Base-by-base conservation (phyloP, 148 eudicot genomes). In the Chenopodium suecicum region DNA sequence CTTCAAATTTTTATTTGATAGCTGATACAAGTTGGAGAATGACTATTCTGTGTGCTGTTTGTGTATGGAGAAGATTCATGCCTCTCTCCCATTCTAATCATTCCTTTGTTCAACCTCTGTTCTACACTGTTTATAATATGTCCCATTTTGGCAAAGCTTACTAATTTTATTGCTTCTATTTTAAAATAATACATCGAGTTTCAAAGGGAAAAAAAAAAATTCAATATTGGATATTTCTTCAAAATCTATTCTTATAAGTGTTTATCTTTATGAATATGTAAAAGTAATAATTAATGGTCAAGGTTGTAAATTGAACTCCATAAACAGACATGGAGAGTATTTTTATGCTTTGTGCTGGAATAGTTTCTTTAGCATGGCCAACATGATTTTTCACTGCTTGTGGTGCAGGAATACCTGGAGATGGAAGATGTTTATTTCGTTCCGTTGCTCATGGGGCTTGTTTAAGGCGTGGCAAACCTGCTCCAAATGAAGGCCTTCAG, bases 371-470 rank as follows among this genome's bases (percentile, higher is more conserved):
- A 47, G 65, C 16, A 64, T 27, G 64, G 76, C 58, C 63, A 76
- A 17, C 63, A 41, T 76, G 80, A 65, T 60, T 54, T 29, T 54
- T 25, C 29, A 17, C 73, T 81, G 48, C 68, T 25, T 83, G 34
- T 9, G 78, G 70, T 73, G 79, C 86, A 95, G 99, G 99, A 73
- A 96, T 96, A 83, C 99, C 99, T 79, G 99, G 98, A 75, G 99
- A 96, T 77, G 99, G 99, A 62, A 96, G 98, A 84, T 96, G 99
- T 83, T 88, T 96, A 87, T 96, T 96, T 84, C 97, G 99, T 46
- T 92, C 98, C 56, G 91, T 96, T 88, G 97, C 94, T 86, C 98
- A 96, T 85, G 99, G 98, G 64, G 97, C 95, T 84, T 91, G 97
- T 84, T 72, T 94, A 74, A 88, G 93, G 77, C 87, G 89, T 9